A percentile compares a stretch with the other conserved stretches of the same genome.
These are phyloP conservation scores for Cornus controversa DNA, from an alignment of 148 eudicot genomes.

Conservation along the genomic window DNA sequence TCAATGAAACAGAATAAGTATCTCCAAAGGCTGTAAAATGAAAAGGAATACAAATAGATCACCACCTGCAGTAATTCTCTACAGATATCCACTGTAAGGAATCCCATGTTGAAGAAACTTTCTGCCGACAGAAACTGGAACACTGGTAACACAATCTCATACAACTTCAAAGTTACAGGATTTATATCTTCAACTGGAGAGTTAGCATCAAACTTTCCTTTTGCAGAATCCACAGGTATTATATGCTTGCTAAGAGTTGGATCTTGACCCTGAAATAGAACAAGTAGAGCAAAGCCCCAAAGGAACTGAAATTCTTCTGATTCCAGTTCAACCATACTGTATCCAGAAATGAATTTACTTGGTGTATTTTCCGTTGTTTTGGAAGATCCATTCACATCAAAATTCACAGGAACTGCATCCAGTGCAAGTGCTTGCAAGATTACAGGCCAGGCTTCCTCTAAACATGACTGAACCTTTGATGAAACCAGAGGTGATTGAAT, in stretches of 20 bases:
- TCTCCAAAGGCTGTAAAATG: not conserved
- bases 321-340: conserved; percentile 80
- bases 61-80: conserved; percentile 82
- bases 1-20: not conserved
- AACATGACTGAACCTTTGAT: conserved; percentile 63
- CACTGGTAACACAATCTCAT: conserved; percentile 72
- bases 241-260: conserved; percentile 41
- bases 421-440: conserved; percentile 87
- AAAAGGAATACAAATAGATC: not conserved
- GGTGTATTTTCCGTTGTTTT: conserved; percentile 27
- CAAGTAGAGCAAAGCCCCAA: conserved; percentile 78
- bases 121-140: conserved; percentile 65
- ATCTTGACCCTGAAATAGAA: conserved; percentile 82
- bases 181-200: conserved; percentile 45
- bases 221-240: conserved; percentile 43
- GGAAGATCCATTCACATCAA: conserved; percentile 35
- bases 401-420: conserved; percentile 78
- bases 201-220: conserved; percentile 46
- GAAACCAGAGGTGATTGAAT: conserved; percentile 82
- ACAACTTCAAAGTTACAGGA: conserved; percentile 41
- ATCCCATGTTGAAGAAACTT: conserved; percentile 64
- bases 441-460: conserved; percentile 93
- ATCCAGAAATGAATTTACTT: conserved; percentile 64
- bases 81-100: conserved; percentile 69
- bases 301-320: conserved; percentile 76